Evolutionary conservation across 179 eudicot species (phyloP).

Genomic region (Gypsophila paniculata): DNA sequence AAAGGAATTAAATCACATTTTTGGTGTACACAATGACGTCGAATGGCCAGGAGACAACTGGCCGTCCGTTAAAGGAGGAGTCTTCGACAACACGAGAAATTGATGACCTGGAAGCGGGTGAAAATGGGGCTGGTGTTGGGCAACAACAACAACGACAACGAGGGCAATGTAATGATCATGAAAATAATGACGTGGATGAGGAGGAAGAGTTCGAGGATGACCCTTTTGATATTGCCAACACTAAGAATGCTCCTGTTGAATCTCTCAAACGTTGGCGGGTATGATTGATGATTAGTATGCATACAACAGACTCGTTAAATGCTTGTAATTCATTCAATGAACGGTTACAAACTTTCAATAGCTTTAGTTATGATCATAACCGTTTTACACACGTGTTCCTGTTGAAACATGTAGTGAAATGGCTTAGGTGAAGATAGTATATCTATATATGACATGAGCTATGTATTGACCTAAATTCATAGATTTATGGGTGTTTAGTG

Average conservation of each 20-base stretch:
- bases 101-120: slow-evolving; percentile 28
- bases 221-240: slow-evolving; percentile 72
- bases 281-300: slow-evolving; percentile 8
- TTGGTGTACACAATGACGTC: background rate
- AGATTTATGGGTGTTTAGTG: background rate
- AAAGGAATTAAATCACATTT: background rate
- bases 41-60: slow-evolving; percentile 18
- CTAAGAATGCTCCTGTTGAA: slow-evolving; percentile 62
- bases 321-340: too few relatives aligned
- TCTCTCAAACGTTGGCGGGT: slow-evolving; percentile 79
- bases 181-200: slow-evolving; percentile 16
- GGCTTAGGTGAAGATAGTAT: background rate
- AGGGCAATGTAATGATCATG: background rate
- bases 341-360: too few relatives aligned
- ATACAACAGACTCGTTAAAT: too few relatives aligned
- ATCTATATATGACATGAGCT: background rate
- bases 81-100: background rate
- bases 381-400: too few relatives aligned
- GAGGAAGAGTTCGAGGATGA: slow-evolving; percentile 35
- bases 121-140: slow-evolving; percentile 7
- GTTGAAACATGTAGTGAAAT: background rate
- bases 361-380: too few relatives aligned
- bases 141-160: background rate
- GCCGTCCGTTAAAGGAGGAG: background rate
- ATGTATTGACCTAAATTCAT: background rate